Evolutionary conservation across 1,139 yeast species (phyloP).

Genomic region (Candida sp.): DNA sequence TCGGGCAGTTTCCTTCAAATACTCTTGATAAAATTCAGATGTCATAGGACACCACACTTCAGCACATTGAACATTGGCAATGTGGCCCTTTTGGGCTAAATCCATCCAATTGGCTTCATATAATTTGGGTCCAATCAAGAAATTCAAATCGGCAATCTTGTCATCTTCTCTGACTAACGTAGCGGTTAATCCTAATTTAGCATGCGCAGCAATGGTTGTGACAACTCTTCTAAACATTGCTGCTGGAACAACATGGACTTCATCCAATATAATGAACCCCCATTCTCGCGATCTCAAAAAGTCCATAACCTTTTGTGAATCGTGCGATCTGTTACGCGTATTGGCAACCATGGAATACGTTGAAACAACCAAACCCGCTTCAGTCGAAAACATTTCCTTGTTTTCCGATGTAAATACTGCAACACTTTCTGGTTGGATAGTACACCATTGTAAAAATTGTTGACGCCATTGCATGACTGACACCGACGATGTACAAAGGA

Average conservation of each 20-base stretch:
- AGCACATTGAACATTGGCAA: conserved; percentile 99
- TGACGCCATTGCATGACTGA: conserved; percentile 99
- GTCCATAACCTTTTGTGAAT: conserved; percentile 99
- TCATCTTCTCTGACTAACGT: conserved; percentile 99
- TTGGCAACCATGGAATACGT: conserved; percentile 99
- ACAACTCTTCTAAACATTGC: conserved; percentile 99
- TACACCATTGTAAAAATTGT: conserved; percentile 98
- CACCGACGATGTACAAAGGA: conserved; percentile 94
- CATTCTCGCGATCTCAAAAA: conserved; percentile 94
- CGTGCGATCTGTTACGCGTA: conserved; percentile 94
- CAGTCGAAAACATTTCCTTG: conserved; percentile 94
- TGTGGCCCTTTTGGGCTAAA: conserved; percentile 96
- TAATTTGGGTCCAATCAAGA: conserved; percentile 95
- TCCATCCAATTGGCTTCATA: conserved; percentile 99
- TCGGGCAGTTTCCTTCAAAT: conserved; percentile 81
- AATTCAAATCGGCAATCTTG: conserved; percentile 94
- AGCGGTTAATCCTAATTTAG: conserved; percentile 94
- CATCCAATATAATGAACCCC: conserved; percentile 98
- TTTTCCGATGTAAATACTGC: conserved; percentile 98
- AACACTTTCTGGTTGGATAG: conserved; percentile 94
- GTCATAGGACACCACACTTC: conserved; percentile 99
- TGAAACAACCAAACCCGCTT: conserved; percentile 94
- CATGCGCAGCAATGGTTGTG: conserved; percentile 97
- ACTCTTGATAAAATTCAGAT: conserved; percentile 95
- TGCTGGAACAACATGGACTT: conserved; percentile 99